phyloP scores from a whole-genome alignment of 306 rosid species.

The Inga oerstediana region DNA sequence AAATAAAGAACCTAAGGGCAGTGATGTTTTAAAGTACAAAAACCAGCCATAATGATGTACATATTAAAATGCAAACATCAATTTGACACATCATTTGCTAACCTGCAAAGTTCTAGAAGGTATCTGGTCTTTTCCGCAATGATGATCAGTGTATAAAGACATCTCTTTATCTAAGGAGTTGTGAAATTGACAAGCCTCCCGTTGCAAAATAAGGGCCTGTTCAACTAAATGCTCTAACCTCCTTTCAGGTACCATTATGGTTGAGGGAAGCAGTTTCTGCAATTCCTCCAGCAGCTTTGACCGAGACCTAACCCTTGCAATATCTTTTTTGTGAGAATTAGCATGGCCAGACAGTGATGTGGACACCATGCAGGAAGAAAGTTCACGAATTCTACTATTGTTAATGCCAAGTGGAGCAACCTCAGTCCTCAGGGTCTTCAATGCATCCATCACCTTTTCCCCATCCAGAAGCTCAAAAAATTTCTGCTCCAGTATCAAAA shows the following conservation, averaged over 20 bases:
- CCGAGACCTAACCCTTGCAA: conserved; percentile 56
- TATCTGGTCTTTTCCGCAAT: conserved; percentile 85
- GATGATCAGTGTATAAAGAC: conserved; percentile 91
- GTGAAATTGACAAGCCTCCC: conserved; percentile 85
- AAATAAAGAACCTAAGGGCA: not conserved
- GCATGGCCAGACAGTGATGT: conserved; percentile 39
- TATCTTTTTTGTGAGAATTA: conserved; percentile 43
- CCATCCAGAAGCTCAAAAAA: conserved; percentile 76
- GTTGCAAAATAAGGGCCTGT: conserved; percentile 88
- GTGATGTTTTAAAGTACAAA: conserved; percentile 7
- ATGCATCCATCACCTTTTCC: conserved; percentile 75
- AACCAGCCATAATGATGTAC: conserved; percentile 21
- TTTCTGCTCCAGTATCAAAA: conserved; percentile 86
- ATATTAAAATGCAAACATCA: conserved; percentile 9
- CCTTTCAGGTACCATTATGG: conserved; percentile 91
- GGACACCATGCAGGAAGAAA: conserved; percentile 72
- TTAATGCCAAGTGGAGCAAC: conserved; percentile 71
- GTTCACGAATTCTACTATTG: conserved; percentile 69
- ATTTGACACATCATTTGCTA: conserved; percentile 41
- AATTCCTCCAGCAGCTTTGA: conserved; percentile 78
- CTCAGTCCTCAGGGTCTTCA: conserved; percentile 84
- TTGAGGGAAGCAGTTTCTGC: conserved; percentile 90
- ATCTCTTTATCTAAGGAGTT: conserved; percentile 81
- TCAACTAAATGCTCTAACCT: conserved; percentile 95
- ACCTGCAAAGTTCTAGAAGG: conserved; percentile 93